Evolutionary conservation across 371 early-diverging fungal genomes (phyloP), one percentile per base, ranked within the genome.

Genomic region (Apophysomyces elegans): DNA sequence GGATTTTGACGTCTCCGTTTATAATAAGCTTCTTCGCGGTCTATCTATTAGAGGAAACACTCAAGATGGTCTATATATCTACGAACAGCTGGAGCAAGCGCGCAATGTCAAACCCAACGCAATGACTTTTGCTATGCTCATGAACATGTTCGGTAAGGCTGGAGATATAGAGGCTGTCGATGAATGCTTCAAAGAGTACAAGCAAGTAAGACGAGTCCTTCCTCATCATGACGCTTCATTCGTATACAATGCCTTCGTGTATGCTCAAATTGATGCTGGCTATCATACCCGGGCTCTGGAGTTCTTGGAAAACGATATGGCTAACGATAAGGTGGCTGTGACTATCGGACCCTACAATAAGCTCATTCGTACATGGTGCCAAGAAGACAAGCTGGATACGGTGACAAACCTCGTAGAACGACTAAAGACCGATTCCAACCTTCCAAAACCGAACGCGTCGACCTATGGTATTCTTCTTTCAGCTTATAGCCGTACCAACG

Each of bases 161-260:
- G 84, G 84, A 35, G 84, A 83, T 61, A 44, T 82, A 3, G 46
- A 37, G 7, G 79, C 79, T 63, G 79, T 75, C 1, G 64, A 62
- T 6, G 84, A 83, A 59, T 85, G 86, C 63, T 82, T 83, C 43
- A 66, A 66, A 1, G 84, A 85, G 59, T 85, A 80, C 72, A 69
- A 74, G 59, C 36, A 61, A 6, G 16, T 82, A 9, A 39, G 54
- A 18, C 35, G 57, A 0, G 37, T 43, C 3, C 64, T 80, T 37
- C 56, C 75, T 45, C 58, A 44, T 12, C 76, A 76, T 32, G 78
- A 85, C 64, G 69, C 76, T 18, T 41, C 65, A 1, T 65, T 64
- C 36, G 77, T 85, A 7, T 85, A 85, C 61, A 78, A 80, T 62
- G 74, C 81, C 3, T 63, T 79, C 5, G 78, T 83, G 0, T 68